Percentiles rank a stretch among this genome's conserved stretches.
These are phyloP conservation scores for Aspergillus fumigatus DNA, from an alignment of 2,329 filamentous ascomycete genomes.

Conservation along the genomic window DNA sequence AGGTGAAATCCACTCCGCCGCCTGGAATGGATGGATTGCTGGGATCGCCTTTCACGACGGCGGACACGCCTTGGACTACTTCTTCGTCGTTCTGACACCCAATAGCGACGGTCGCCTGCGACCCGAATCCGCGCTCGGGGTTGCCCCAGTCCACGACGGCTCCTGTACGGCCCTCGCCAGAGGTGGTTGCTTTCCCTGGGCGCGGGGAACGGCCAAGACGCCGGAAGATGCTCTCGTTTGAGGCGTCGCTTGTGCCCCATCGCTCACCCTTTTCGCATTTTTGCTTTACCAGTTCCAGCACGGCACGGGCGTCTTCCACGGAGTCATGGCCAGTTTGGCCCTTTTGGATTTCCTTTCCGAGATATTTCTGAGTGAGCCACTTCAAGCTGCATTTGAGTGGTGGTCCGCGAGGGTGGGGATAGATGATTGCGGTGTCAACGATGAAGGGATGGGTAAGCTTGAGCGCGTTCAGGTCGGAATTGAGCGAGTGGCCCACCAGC, in stretches of 20 bases:
- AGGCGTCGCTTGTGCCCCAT: slow-evolving; percentile 77
- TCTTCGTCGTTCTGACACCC: slow-evolving; percentile 55
- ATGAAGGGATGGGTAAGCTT: slow-evolving; percentile 88
- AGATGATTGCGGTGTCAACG: slow-evolving; percentile 85
- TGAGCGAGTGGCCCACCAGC: slow-evolving; percentile 46
- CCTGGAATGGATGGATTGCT: slow-evolving; percentile 41
- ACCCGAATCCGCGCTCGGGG: slow-evolving; percentile 58
- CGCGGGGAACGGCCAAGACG: slow-evolving; percentile 60
- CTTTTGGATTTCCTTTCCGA: slow-evolving; percentile 83
- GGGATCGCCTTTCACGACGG: slow-evolving; percentile 47
- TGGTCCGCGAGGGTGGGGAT: slow-evolving; percentile 82
- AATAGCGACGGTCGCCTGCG: slow-evolving; percentile 52
- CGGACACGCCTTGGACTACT: slow-evolving; percentile 53
- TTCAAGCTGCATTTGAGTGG: slow-evolving; percentile 89
- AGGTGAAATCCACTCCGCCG: slow-evolving; percentile 58
- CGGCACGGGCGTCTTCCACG: slow-evolving; percentile 85
- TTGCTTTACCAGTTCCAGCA: slow-evolving; percentile 86
- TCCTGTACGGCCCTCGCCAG: slow-evolving; percentile 34
- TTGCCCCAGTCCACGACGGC: slow-evolving; percentile 87
- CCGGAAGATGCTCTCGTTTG: slow-evolving; percentile 84
- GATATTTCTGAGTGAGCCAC: slow-evolving; percentile 80
- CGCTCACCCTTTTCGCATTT: slow-evolving; percentile 89
- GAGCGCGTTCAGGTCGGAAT: slow-evolving; percentile 66
- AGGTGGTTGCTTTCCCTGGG: slow-evolving; percentile 32
- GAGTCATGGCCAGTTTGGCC: slow-evolving; percentile 78